These are phyloP conservation scores for Linnemannia hyalina DNA, from an alignment of 192 early-diverging fungal species.

Conservation along the genomic window DNA sequence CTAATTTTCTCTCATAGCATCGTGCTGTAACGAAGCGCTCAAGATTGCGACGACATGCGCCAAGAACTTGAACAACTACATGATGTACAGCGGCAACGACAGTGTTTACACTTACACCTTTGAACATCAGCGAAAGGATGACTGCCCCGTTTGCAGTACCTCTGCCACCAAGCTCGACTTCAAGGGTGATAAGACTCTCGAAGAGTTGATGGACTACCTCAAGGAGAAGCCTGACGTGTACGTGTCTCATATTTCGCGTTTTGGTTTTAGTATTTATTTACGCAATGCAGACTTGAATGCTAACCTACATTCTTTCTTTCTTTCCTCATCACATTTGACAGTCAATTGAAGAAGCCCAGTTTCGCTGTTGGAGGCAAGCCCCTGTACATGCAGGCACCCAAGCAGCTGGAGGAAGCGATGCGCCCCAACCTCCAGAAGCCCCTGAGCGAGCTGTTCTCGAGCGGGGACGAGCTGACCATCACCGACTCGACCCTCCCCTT, in stretches of 20 bases:
- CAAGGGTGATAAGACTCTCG: slow-evolving; percentile 68
- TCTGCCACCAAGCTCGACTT: slow-evolving; percentile 66
- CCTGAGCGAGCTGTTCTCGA: slow-evolving; percentile 73
- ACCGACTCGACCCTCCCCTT: slow-evolving; percentile 86
- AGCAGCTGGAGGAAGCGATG: slow-evolving; percentile 80
- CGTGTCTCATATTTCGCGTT: slow-evolving; percentile 20
- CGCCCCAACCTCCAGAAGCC: slow-evolving; percentile 87
- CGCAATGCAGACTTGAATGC: too few relatives aligned
- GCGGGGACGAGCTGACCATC: slow-evolving; percentile 81
- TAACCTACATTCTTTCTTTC: not conserved
- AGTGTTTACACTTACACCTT: slow-evolving; percentile 94
- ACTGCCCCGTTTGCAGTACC: slow-evolving; percentile 94
- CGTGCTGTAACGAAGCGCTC: slow-evolving; percentile 95
- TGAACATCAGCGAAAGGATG: slow-evolving; percentile 81
- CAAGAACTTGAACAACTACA: slow-evolving; percentile 90
- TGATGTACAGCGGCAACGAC: slow-evolving; percentile 96
- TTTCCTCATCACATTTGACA: slow-evolving; percentile 23
- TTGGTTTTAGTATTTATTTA: not conserved
- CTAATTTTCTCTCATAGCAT: slow-evolving; percentile 64
- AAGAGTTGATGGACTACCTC: slow-evolving; percentile 87
- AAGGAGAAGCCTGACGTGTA: slow-evolving; percentile 81
- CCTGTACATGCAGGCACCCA: slow-evolving; percentile 93
- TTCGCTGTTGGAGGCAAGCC: slow-evolving; percentile 66
- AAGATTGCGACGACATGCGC: slow-evolving; percentile 89
- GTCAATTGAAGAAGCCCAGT: slow-evolving; percentile 91